A percentile compares a stretch with the other conserved stretches of the same genome.
Evolutionary conservation across 768 basidiomycete genomes (phyloP).

Genomic region (Gelatoporia subvermispora): DNA sequence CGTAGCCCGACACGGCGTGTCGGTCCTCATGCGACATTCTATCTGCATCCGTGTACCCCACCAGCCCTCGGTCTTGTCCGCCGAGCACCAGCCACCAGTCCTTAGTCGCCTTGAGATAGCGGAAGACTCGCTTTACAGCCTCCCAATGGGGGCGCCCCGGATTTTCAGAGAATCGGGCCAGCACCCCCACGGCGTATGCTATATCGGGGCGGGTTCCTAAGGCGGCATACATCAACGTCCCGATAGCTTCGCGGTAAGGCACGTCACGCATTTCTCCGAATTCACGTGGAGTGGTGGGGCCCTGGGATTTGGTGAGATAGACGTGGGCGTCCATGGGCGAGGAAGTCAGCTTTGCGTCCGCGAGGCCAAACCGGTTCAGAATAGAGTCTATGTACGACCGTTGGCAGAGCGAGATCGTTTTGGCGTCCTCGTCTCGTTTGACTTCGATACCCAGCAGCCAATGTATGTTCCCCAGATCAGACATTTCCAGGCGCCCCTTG

Average conservation of each 20-base stretch:
- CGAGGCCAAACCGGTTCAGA: constrained; percentile 5
- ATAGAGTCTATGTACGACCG: constrained; percentile 10
- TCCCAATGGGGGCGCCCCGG: constrained; percentile 19
- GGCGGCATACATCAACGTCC: constrained; percentile 24
- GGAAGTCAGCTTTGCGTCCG: not conserved
- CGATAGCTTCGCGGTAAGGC: constrained; percentile 18
- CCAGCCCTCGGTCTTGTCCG: constrained; percentile 6
- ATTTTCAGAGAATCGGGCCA: constrained; percentile 20
- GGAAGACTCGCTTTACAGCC: constrained; percentile 22
- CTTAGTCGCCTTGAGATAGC: constrained; percentile 20
- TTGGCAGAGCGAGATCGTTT: constrained; percentile 11
- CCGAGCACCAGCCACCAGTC: constrained; percentile 8
- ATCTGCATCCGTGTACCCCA: constrained; percentile 10
- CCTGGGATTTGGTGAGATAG: constrained; percentile 1
- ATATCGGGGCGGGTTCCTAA: constrained; percentile 23
- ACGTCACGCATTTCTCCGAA: not conserved
- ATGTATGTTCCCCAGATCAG: not conserved
- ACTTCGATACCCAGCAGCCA: constrained; percentile 4
- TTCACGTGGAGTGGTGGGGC: constrained; percentile 2
- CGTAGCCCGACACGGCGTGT: constrained; percentile 25
- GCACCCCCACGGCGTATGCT: constrained; percentile 17
- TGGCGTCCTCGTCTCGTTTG: not conserved
- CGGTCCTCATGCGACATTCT: constrained; percentile 4
- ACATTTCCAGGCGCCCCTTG: not conserved
- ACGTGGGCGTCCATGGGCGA: constrained; percentile 6